Evolutionary conservation across 2,329 filamentous ascomycete genomes (phyloP).

Genomic region (Fusarium equiseti): DNA sequence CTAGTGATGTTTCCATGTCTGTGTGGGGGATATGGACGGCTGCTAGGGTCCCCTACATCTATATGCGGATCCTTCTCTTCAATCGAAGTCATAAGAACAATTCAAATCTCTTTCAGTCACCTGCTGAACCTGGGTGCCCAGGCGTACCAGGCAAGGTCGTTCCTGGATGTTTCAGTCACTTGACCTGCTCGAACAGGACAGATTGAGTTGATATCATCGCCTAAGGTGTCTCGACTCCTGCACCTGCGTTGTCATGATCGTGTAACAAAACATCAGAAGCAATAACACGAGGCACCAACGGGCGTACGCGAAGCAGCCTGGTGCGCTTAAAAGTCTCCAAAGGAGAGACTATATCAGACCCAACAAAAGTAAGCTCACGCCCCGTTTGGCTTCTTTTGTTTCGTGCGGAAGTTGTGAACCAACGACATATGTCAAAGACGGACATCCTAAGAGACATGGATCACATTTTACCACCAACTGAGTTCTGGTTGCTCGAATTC

Average conservation of each 20-base stretch:
- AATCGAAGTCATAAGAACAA: slow-evolving; percentile 36
- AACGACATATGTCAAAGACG: background rate
- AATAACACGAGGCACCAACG: background rate
- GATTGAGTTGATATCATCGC: background rate
- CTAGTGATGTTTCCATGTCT: background rate
- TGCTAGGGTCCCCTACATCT: slow-evolving; percentile 29
- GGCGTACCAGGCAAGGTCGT: slow-evolving; percentile 2
- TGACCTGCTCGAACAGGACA: slow-evolving; percentile 2
- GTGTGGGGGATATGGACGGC: slow-evolving; percentile 30
- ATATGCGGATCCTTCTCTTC: slow-evolving; percentile 29
- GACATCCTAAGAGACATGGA: background rate
- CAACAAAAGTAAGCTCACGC: background rate
- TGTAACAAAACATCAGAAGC: slow-evolving; percentile 9
- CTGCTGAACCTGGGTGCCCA: slow-evolving; percentile 17
- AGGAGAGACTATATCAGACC: background rate
- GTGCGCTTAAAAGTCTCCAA: background rate
- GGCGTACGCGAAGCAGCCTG: slow-evolving; percentile 2
- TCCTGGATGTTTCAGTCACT: slow-evolving; percentile 6
- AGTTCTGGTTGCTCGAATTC: background rate
- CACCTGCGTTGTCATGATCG: slow-evolving; percentile 9
- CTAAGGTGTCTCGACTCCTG: slow-evolving; percentile 1
- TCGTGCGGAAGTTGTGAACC: background rate
- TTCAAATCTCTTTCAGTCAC: slow-evolving; percentile 35
- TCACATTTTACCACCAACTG: background rate
- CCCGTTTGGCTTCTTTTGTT: background rate